Percentiles rank a stretch among this genome's conserved stretches.
Evolutionary conservation across 495 filamentous ascomycete species (phyloP).

Genomic region (Parmelia sp.): DNA sequence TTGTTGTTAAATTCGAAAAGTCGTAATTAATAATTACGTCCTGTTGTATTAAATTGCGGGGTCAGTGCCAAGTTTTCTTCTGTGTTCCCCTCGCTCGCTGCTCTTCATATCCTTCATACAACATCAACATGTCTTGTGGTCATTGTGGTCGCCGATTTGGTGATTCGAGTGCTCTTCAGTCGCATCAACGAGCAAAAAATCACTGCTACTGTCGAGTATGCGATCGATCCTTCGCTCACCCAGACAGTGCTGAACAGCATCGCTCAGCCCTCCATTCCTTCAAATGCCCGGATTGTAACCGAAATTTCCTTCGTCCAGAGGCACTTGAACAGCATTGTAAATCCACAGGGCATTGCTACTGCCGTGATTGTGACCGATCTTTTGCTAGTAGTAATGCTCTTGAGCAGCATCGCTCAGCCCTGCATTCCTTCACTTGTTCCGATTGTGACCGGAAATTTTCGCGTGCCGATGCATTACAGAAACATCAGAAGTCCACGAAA

Average conservation of each 20-base stretch:
- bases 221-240: conserved; percentile 8
- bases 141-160: conserved; percentile 15
- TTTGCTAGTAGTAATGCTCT: conserved; percentile 4
- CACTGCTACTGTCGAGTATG: conserved; percentile 17
- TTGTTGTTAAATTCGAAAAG: background rate
- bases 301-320: conserved; percentile 8
- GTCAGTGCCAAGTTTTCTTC: conserved; percentile 5
- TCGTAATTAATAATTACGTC: background rate
- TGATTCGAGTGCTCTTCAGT: conserved; percentile 11
- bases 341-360: conserved; percentile 13
- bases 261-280: conserved; percentile 15
- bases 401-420: conserved; percentile 15
- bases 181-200: conserved; percentile 15
- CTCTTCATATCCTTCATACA: background rate
- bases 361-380: conserved; percentile 8
- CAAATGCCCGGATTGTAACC: conserved; percentile 7
- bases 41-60: background rate
- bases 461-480: background rate
- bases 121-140: conserved; percentile 12
- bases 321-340: conserved; percentile 9
- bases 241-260: conserved; percentile 12
- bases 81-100: background rate
- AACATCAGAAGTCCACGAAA: conserved; percentile 11
- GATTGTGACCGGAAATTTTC: conserved; percentile 11
- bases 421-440: conserved; percentile 14